phyloP scores from a whole-genome alignment of 1,284 basidiomycete species.

The Ganoderma sp. region DNA sequence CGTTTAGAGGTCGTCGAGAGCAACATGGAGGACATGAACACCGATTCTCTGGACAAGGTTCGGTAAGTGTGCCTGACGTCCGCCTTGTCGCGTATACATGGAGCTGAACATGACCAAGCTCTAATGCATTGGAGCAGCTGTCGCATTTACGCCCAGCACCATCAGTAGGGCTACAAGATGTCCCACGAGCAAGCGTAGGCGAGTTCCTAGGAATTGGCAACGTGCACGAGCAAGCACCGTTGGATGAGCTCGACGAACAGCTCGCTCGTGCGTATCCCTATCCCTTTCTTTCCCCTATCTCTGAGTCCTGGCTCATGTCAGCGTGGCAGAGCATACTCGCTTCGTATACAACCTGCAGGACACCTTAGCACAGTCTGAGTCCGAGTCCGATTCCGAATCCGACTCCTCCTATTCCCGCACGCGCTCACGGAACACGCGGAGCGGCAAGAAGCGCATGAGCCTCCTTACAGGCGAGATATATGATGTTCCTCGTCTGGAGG shows the following conservation, averaged over 20 bases:
- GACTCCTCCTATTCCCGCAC: slow-evolving; percentile 41
- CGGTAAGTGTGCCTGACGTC: slow-evolving; percentile 54
- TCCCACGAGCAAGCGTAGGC: slow-evolving; percentile 72
- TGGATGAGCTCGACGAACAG: slow-evolving; percentile 66
- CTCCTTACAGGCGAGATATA: slow-evolving; percentile 63
- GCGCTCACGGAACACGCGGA: slow-evolving; percentile 31
- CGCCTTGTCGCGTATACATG: slow-evolving; percentile 13
- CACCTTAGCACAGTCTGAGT: slow-evolving; percentile 47
- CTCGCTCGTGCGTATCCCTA: slow-evolving; percentile 63
- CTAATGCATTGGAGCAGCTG: slow-evolving; percentile 77
- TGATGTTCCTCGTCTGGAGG: slow-evolving; percentile 48
- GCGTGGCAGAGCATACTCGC: slow-evolving; percentile 62
- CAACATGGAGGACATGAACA: slow-evolving; percentile 96
- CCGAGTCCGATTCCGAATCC: slow-evolving; percentile 52
- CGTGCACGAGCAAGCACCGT: slow-evolving; percentile 47
- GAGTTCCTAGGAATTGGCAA: slow-evolving; percentile 67
- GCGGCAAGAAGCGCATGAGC: slow-evolving; percentile 64
- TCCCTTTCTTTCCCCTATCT: background rate
- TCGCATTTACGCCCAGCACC: slow-evolving; percentile 83
- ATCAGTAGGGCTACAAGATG: slow-evolving; percentile 86
- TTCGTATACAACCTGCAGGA: slow-evolving; percentile 70
- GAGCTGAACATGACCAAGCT: background rate
- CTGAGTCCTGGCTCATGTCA: background rate
- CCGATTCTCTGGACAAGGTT: slow-evolving; percentile 81
- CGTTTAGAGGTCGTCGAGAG: slow-evolving; percentile 89